Base-by-base conservation (phyloP, 768 basidiomycete species). In the Trametes elegans region DNA sequence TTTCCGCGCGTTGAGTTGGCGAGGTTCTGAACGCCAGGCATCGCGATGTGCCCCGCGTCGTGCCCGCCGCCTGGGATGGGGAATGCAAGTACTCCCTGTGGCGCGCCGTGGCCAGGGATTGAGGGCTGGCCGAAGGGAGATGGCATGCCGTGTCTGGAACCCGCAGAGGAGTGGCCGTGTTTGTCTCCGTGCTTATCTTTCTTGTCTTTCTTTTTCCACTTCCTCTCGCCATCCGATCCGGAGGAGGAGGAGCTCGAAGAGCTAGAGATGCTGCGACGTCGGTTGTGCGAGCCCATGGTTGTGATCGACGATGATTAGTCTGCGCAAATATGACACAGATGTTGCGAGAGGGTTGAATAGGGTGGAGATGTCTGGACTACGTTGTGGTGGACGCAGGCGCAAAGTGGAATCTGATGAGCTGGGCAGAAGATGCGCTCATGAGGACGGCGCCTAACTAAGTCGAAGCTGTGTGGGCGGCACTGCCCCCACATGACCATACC, bases 201-300 rank as follows among this genome's bases (percentile, higher is more conserved):
- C 64, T 70, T 63, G 18, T 70, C 49, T 11, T 46, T 23, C 38
- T 68, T 66, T 53, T 69, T 68, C 32, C 64, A 38, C 31, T 69
- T 59, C 55, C 71, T 66, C 18, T 65, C 61, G 34, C 64, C 64
- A 28, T 45, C 45, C 24, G 62, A 62, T 40, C 29, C 38, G 19
- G 62, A 62, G 41, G 62, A 63, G 13, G 64, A 61, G 27, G 65
- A 66, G 29, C 62, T 62, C 13, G 62, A 64, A 21, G 65, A 66
- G 43, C 59, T 60, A 1, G 54, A 59, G 35, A 21, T 26, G 55
- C 63, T 64, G 32, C 63, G 60, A 18, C 63, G 63, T 9, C 63
- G 63, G 13, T 34, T 32, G 49, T 62, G 62, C 23, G 54, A 46
- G 14, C 49, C 57, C 56, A 58, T 63, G 13, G 31, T 18, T 16